Evolutionary conservation across 2,329 filamentous ascomycete species (phyloP).

Genomic region (Sodiomyces alkalinus): DNA sequence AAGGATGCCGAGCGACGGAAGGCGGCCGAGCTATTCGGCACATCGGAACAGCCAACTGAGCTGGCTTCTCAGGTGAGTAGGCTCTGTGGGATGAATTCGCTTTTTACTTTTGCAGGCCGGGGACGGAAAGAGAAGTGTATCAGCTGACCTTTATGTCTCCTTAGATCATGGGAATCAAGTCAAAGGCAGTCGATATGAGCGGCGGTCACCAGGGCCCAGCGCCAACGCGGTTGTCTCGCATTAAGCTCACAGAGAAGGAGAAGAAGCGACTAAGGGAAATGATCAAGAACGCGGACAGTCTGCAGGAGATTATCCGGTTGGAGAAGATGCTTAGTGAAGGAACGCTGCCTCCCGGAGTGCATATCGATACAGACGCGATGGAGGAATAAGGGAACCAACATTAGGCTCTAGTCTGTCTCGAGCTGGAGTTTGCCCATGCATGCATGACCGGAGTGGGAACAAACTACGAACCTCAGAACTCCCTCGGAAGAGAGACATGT

Average conservation of each 20-base stretch:
- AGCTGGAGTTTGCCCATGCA: too few species aligned
- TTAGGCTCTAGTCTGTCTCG: too few species aligned
- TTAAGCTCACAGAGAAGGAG: constrained; percentile 80
- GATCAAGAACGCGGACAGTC: constrained; percentile 74
- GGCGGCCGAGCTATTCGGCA: constrained; percentile 73
- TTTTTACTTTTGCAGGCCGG: not conserved
- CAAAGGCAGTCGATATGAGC: constrained; percentile 51
- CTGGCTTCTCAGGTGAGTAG: constrained; percentile 56
- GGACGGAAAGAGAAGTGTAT: not conserved
- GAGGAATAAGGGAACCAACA: constrained; percentile 45
- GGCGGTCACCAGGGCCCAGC: constrained; percentile 25
- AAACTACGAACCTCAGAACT: too few species aligned
- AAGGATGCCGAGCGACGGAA: constrained; percentile 68
- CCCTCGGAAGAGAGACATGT: too few species aligned
- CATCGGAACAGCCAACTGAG: constrained; percentile 58
- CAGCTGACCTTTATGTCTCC: not conserved
- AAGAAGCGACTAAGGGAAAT: constrained; percentile 71
- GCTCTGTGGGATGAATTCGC: not conserved
- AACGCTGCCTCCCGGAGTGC: constrained; percentile 56
- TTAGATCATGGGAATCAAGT: constrained; percentile 69
- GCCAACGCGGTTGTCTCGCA: constrained; percentile 59
- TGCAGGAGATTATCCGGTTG: constrained; percentile 78
- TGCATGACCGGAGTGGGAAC: too few species aligned
- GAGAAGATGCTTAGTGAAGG: constrained; percentile 91
- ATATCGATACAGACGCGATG: constrained; percentile 39